A percentile compares a stretch with the other conserved stretches of the same genome.
Conservation (phyloP, 345 rosid genomes). For the Carallia pectinifolia region DNA sequence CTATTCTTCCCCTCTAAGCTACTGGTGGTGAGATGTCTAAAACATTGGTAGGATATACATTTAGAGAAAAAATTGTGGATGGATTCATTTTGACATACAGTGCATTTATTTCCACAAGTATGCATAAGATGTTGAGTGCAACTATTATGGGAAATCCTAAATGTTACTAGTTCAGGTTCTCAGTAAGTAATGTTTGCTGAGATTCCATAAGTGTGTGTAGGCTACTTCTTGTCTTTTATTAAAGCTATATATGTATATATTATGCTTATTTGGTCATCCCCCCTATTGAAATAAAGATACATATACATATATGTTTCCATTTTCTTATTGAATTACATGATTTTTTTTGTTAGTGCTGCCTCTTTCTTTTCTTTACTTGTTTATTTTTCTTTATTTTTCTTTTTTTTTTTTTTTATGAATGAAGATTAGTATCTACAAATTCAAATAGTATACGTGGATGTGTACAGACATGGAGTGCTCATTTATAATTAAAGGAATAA, state of each 20-base stretch:
- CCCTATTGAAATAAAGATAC: not conserved
- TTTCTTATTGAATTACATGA: too few species aligned
- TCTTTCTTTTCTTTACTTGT: too few species aligned
- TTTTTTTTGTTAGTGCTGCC: too few species aligned
- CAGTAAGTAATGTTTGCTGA: slow-evolving; percentile 23
- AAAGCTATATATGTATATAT: not conserved
- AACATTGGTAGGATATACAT: not conserved
- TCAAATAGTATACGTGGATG: too few species aligned
- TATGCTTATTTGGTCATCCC: not conserved
- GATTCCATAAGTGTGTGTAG: slow-evolving; percentile 26
- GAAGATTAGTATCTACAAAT: too few species aligned
- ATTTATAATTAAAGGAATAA: too few species aligned
- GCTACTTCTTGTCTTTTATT: slow-evolving; percentile 18
- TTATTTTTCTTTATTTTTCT: too few species aligned
- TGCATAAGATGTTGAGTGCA: slow-evolving; percentile 32
- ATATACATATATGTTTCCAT: too few species aligned
- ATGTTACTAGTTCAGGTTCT: slow-evolving; percentile 46
- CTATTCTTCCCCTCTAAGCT: slow-evolving; percentile 48
- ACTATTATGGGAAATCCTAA: slow-evolving; percentile 39
- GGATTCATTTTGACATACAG: slow-evolving; percentile 11
- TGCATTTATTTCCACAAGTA: slow-evolving; percentile 32
- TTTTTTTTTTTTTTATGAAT: too few species aligned
- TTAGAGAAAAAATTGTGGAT: slow-evolving; percentile 17
- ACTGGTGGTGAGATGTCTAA: slow-evolving; percentile 49
- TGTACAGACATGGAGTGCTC: too few species aligned